Conservation (phyloP, 192 early-diverging fungal species). For the Coemansia sp. region DNA sequence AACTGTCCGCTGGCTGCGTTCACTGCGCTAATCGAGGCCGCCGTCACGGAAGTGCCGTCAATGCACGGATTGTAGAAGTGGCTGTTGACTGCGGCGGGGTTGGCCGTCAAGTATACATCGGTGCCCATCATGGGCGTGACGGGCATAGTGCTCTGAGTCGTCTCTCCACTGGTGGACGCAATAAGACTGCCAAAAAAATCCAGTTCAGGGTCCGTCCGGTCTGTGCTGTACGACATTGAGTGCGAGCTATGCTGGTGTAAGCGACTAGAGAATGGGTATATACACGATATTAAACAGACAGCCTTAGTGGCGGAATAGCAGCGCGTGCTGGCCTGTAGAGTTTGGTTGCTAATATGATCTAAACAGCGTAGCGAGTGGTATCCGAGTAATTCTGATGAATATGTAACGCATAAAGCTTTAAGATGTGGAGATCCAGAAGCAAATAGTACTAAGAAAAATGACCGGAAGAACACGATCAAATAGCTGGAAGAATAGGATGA, state of each 20-base stretch:
- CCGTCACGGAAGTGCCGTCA: not conserved
- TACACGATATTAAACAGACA: not conserved
- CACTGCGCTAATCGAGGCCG: not conserved
- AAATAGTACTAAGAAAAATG: not conserved
- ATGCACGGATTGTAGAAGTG: conserved; percentile 6
- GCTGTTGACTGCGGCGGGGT: conserved; percentile 5
- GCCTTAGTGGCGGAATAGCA: not conserved
- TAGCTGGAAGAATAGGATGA: not conserved
- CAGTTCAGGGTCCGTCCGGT: not conserved
- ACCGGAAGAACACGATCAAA: not conserved
- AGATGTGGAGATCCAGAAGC: not conserved
- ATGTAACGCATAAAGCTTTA: not conserved
- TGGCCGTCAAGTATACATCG: conserved; percentile 17
- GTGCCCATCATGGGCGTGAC: conserved; percentile 30
- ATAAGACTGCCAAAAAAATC: conserved; percentile 3
- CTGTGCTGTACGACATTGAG: conserved; percentile 6
- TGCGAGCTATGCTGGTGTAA: not conserved
- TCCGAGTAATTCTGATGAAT: not conserved
- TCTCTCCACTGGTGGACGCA: not conserved
- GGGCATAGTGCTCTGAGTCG: conserved; percentile 19
- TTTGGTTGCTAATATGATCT: not conserved
- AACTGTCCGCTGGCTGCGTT: not conserved
- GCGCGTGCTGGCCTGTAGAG: not conserved
- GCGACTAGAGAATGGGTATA: not conserved
- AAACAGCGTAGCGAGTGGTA: not conserved